These are phyloP conservation scores for Eutrema japonicum DNA, from an alignment of 345 rosid species.

Conservation along the genomic window DNA sequence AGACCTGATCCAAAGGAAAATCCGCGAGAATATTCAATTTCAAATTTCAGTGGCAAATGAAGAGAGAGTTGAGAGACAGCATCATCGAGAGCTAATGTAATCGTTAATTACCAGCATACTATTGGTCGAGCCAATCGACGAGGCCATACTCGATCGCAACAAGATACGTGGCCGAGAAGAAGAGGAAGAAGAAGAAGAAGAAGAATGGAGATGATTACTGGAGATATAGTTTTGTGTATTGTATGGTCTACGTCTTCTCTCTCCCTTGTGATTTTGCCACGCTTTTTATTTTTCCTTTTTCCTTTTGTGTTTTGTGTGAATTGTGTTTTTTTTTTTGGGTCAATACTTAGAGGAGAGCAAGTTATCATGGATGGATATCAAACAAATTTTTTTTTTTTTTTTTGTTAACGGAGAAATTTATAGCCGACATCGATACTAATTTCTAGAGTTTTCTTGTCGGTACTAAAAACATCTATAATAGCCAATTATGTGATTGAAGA, in stretches of 20 bases:
- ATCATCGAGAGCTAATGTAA: too few species aligned
- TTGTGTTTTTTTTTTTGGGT: not conserved
- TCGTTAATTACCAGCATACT: conserved; percentile 32
- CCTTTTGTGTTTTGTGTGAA: not conserved
- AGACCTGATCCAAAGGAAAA: conserved; percentile 16
- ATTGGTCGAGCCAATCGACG: conserved; percentile 19
- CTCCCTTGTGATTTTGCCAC: conserved; percentile 28
- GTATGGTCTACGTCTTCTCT: conserved; percentile 40
- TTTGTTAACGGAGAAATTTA: too few species aligned
- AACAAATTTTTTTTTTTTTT: too few species aligned
- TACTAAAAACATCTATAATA: too few species aligned
- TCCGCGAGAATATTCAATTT: not conserved
- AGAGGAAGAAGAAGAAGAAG: conserved; percentile 23
- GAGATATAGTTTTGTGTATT: conserved; percentile 16
- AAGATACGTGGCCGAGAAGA: conserved; percentile 36
- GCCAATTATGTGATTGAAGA: too few species aligned
- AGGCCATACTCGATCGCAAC: conserved; percentile 35
- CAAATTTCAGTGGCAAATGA: not conserved
- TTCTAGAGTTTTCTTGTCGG: too few species aligned
- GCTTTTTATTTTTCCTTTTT: not conserved
- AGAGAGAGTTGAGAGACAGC: not conserved
- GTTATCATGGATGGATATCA: not conserved
- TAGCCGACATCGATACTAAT: too few species aligned
- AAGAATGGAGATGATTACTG: not conserved
- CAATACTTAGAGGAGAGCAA: too few species aligned